Percentiles rank a stretch among this genome's conserved stretches.
These are phyloP conservation scores for Cenococcum geophilum DNA, from an alignment of 495 filamentous ascomycete genomes.

Conservation along the genomic window DNA sequence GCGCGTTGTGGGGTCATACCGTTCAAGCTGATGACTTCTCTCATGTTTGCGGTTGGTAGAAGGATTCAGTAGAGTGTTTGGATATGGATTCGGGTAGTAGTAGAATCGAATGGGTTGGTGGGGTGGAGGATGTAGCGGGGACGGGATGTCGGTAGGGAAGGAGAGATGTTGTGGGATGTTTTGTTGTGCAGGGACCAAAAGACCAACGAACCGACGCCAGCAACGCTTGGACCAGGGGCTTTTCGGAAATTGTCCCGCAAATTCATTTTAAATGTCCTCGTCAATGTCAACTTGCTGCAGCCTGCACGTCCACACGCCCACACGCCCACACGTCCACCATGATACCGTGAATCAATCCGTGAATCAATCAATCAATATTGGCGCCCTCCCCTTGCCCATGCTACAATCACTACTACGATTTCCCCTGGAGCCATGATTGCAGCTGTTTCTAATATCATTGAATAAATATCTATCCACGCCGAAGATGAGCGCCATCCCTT, in stretches of 20 bases:
- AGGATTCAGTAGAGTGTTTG: constrained; percentile 1
- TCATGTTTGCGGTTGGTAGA: constrained; percentile 52
- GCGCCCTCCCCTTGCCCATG: background rate
- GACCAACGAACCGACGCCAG: background rate
- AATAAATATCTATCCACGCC: background rate
- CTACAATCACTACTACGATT: background rate
- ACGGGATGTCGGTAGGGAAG: constrained; percentile 31
- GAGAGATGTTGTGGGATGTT: constrained; percentile 28
- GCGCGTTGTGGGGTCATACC: constrained; percentile 49
- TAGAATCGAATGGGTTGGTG: background rate
- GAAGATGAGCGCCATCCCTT: constrained; percentile 24
- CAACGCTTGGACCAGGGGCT: background rate
- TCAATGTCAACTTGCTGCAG: background rate
- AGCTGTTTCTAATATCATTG: background rate
- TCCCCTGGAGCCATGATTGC: background rate
- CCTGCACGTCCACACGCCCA: background rate
- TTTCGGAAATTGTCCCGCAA: background rate
- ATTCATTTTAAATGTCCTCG: background rate
- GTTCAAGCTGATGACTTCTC: constrained; percentile 99
- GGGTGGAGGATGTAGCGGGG: constrained; percentile 17
- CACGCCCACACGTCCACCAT: too few species aligned
- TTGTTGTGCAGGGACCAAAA: constrained; percentile 27
- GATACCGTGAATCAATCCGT: background rate
- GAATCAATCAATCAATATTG: background rate
- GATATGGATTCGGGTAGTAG: constrained; percentile 21